Conservation (phyloP, 2,329 filamentous ascomycete species). For the Torrubiella hemipterigena region DNA sequence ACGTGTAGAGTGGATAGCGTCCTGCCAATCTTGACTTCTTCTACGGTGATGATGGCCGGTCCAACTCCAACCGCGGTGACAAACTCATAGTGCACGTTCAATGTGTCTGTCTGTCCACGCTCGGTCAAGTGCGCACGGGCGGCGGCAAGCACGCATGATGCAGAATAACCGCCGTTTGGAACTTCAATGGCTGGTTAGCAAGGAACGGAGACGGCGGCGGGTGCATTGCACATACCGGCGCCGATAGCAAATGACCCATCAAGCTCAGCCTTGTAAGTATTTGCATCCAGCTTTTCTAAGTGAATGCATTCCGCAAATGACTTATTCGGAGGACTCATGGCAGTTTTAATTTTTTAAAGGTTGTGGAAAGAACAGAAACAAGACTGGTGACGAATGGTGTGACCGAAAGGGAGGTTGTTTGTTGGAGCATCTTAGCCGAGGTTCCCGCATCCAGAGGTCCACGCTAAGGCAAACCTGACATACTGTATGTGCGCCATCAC, state of each 20-base stretch:
- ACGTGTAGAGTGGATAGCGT: constrained; percentile 21
- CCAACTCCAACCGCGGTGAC: constrained; percentile 19
- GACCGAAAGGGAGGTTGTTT: too few relatives aligned
- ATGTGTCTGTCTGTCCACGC: constrained; percentile 17
- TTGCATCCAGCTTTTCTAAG: constrained; percentile 11
- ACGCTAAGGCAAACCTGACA: too few relatives aligned
- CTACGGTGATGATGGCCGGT: constrained; percentile 18
- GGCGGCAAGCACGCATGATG: constrained; percentile 20
- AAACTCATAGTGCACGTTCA: constrained; percentile 23
- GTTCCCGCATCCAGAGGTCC: too few relatives aligned
- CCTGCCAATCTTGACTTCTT: constrained; percentile 22
- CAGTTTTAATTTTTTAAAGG: too few relatives aligned
- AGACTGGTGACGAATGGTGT: too few relatives aligned
- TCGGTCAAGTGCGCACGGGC: constrained; percentile 15
- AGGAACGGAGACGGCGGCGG: neutral
- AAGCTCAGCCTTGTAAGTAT: constrained; percentile 13
- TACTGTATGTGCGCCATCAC: too few relatives aligned
- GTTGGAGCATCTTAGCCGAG: too few relatives aligned
- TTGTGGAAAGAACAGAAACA: too few relatives aligned
- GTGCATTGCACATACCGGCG: constrained; percentile 8
- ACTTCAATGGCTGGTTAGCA: constrained; percentile 10
- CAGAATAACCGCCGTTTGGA: constrained; percentile 27
- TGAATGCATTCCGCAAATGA: constrained; percentile 9
- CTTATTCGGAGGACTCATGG: too few relatives aligned
- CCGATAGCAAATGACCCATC: constrained; percentile 11